Evolutionary conservation across 2,329 filamentous ascomycete genomes (phyloP), one percentile per base, ranked within the genome.

Genomic region (Aureobasidium subglaciale): DNA sequence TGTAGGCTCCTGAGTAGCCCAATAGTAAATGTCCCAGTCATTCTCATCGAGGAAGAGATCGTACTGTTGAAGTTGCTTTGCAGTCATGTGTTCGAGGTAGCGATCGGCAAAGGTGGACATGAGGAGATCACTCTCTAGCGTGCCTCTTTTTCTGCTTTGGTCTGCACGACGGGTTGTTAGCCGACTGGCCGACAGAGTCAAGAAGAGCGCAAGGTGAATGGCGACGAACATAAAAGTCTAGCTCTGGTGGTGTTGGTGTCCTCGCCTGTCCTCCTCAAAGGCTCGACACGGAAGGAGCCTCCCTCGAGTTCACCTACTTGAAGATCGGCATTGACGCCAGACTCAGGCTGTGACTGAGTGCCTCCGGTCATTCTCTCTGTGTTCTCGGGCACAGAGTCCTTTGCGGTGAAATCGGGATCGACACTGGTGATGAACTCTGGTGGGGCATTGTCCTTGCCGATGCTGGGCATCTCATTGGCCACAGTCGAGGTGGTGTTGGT

Each of bases 21-120:
- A 99, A 79, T 99, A 99, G 79, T 99, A 99, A 59, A 99, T 96
- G 70, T 99, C 93, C 93, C 93, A 99, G 76, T 99, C 93, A 73
- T 99, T 99, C 75, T 99, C 93, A 72, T 99, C 93, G 24, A 60
- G 59, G 56, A 60, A 60, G 53, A 56, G 48, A 24, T 60, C 59
- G 73, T 59, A 68, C 80, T 72, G 66, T 62, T 70, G 60, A 70
- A 70, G 35, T 70, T 60, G 54, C 34, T 60, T 56, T 63, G 45
- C 68, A 65, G 81, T 82, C 88, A 99, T 95, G 59, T 75, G 75
- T 40, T 78, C 76, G 20, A 99, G 84, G 72, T 95, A 80, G 55
- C 78, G 76, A 62, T 92, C 83, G 61, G 93, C 93, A 70, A 99
- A 99, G 62, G 93, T 99, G 58, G 90, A 96, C 63, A 97, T 87